Conservation (phyloP, 2,329 filamentous ascomycete species). For the Pseudogymnoascus sp. region DNA sequence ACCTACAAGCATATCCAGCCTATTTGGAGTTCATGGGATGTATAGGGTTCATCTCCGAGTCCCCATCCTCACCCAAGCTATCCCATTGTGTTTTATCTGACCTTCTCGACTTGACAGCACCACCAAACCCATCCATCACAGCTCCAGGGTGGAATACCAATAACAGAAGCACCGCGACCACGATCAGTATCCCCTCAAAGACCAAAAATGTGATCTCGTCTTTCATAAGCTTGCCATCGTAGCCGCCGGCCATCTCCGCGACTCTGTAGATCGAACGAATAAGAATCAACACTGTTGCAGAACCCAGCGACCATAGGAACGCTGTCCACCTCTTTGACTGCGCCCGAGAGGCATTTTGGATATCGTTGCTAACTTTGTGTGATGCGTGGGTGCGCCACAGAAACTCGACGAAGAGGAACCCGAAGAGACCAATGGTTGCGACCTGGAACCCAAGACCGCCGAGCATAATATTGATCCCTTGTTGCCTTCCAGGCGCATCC, state of each 20-base stretch:
- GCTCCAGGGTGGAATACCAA: slow-evolving; percentile 38
- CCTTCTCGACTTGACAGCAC: slow-evolving; percentile 10
- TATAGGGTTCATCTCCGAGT: neutral
- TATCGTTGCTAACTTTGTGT: neutral
- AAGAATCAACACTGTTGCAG: slow-evolving; percentile 58
- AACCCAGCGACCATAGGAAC: slow-evolving; percentile 17
- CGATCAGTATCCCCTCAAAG: slow-evolving; percentile 49
- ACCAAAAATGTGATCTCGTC: slow-evolving; percentile 49
- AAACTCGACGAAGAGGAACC: slow-evolving; percentile 43
- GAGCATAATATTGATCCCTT: slow-evolving; percentile 49
- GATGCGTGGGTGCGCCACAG: slow-evolving; percentile 32
- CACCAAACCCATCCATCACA: neutral
- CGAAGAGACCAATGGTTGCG: slow-evolving; percentile 48
- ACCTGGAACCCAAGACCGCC: slow-evolving; percentile 57
- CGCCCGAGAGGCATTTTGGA: neutral
- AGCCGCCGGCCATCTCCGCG: slow-evolving; percentile 58
- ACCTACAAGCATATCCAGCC: neutral
- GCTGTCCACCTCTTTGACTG: neutral
- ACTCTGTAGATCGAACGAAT: slow-evolving; percentile 59
- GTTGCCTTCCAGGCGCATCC: slow-evolving; percentile 35
- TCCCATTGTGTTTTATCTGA: neutral
- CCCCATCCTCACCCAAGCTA: neutral
- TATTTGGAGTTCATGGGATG: neutral
- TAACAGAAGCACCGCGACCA: slow-evolving; percentile 38
- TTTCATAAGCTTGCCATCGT: slow-evolving; percentile 50